Evolutionary conservation across 345 rosid species (phyloP), one percentile per base, ranked within the genome.

Genomic region (Salix dunnii): DNA sequence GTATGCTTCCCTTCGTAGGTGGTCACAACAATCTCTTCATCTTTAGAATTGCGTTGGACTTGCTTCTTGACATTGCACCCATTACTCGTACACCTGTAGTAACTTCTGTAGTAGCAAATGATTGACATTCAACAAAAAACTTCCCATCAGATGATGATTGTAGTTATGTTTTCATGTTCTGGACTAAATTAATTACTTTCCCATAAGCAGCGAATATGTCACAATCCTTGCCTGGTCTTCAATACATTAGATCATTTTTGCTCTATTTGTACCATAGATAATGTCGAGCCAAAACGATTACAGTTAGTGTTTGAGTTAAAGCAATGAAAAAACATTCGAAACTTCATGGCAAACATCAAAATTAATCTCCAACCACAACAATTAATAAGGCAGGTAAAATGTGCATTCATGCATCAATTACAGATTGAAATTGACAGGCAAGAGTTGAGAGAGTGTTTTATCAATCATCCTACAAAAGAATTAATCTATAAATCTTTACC

Each of bases 31-130:
- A 83, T 75, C 74, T 48, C 85, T 67, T 87, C 85, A 63, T 85
- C 87, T 17, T 70, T 77, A 43, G 89, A 81, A 73, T 53, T 72
- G 28, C 88, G 85, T 49, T 87, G 89, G 38, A 87, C 81, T 83
- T 87, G 89, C 82, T 87, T 87, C 84, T 85, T 87, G 11, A 87
- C 89, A 55, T 75, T 81, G 84, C 89, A 87, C 33, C 83, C 88
- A 62, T 74, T 85, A 20, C 75, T 48, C 0, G 89, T 85, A 48
- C 89, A 87, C 78, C 74, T 85, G 79, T 87, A 85, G 71, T 87
- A 85, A 74, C 87, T 87, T 79, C 89, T 87, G 87, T 79, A 31
- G 14, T 62, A 36, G 17, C 4, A 71, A 40, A 23, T 33, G 36
- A 12, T 27, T 5, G 1, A 21, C 3, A 21, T 58, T 58, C 63